phyloP scores from a whole-genome alignment of 257 asterid species.

The Fraxinus americana region DNA sequence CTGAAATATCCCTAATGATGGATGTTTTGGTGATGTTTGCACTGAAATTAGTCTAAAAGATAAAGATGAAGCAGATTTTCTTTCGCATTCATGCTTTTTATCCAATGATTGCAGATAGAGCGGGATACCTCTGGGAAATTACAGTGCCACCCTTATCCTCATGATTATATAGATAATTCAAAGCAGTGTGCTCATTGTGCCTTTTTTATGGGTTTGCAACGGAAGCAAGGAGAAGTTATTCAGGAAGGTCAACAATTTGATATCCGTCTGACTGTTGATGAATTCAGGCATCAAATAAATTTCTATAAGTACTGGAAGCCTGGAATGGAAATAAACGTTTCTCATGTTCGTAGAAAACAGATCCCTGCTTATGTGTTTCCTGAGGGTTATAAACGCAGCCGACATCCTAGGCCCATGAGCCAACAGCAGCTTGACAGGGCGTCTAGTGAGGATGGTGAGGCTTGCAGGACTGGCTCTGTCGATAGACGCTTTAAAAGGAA shows the following conservation, averaged over 20 bases:
- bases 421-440: constrained; percentile 50
- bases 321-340: constrained; percentile 86
- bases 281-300: constrained; percentile 78
- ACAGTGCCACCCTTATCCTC: constrained; percentile 94
- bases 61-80: not conserved
- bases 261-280: constrained; percentile 90
- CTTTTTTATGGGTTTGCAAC: constrained; percentile 88
- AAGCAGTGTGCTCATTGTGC: constrained; percentile 76
- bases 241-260: constrained; percentile 96
- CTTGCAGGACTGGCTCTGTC: constrained; percentile 44
- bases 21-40: not conserved
- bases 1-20: constrained; percentile 4
- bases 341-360: constrained; percentile 89
- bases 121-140: constrained; percentile 81
- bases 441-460: constrained; percentile 39
- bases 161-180: constrained; percentile 66
- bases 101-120: constrained; percentile 74
- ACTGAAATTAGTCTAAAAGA: not conserved
- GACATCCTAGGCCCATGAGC: constrained; percentile 47
- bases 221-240: constrained; percentile 77
- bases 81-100: constrained; percentile 23
- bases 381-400: constrained; percentile 72
- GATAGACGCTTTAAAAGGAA: constrained; percentile 56
- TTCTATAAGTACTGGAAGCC: constrained; percentile 87
- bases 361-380: constrained; percentile 82